Evolutionary conservation across 441 rosid genomes (phyloP), one percentile per base, ranked within the genome.

Genomic region (Bocquillonia castaneifolia): DNA sequence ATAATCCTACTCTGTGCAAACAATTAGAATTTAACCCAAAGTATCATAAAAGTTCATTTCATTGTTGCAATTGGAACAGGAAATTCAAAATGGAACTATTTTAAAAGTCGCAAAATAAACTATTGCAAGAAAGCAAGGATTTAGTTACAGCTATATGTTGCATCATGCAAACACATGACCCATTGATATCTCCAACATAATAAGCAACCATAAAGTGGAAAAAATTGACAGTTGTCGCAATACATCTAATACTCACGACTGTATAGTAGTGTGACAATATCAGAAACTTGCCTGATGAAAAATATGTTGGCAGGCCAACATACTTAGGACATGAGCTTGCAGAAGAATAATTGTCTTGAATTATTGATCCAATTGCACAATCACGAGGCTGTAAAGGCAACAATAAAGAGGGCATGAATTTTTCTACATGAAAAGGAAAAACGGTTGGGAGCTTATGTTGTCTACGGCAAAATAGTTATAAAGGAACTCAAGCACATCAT

Each of bases 301-400:
- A 77, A 69, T 74, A 80, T 73, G 78, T 76, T 48, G 98, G 98
- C 78, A 93, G 68, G 82, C 96, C 85, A 67, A 91, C 82, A 71
- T 86, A 91, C 68, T 80, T 77, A 34, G 98, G 98, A 72, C 98
- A 93, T 20, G 92, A 85, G 55, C 85, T 82, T 65, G 67, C 79
- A 10, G 81, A 78, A 8, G 73, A 69, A 65, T 65, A 72, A 10
- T 12, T 53, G 65, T 63, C 76, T 74, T 67, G 72, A 68, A 63
- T 48, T 44, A 54, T 72, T 4, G 78, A 72, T 52, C 52, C 59
- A 25, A 47, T 63, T 39, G 67, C 81, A 72, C 98, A 93, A 53
- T 88, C 90, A 65, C 89, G 89, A 34, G 87, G 91, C 97, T 93
- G 94, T 37, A 68, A 76, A 59, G 26, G 18, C 9, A 69, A 59